These are phyloP conservation scores for Hymenoscyphus albidus DNA, from an alignment of 2,329 filamentous ascomycete genomes.

Conservation along the genomic window DNA sequence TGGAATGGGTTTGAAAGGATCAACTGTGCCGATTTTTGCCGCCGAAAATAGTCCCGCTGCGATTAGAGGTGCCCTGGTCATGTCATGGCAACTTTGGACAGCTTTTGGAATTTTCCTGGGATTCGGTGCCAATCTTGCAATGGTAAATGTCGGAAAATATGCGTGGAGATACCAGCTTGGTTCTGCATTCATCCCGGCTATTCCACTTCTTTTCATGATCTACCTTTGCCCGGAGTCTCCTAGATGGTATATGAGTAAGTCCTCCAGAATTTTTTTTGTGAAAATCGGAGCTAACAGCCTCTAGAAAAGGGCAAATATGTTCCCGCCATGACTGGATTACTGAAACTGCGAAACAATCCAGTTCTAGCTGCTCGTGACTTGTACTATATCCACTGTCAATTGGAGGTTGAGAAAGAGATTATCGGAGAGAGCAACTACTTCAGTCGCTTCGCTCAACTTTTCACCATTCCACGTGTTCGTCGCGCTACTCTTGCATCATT, in stretches of 20 bases:
- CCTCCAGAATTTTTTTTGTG: neutral
- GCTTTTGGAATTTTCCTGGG: slow-evolving; percentile 65
- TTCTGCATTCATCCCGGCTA: slow-evolving; percentile 61
- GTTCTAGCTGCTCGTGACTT: slow-evolving; percentile 60
- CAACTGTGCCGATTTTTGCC: slow-evolving; percentile 48
- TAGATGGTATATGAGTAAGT: slow-evolving; percentile 56
- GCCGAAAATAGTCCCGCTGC: slow-evolving; percentile 52
- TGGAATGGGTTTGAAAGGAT: slow-evolving; percentile 58
- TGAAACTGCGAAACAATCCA: slow-evolving; percentile 52
- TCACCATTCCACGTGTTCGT: slow-evolving; percentile 65
- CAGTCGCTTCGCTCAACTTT: slow-evolving; percentile 60
- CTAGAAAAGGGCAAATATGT: slow-evolving; percentile 49
- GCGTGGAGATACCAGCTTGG: slow-evolving; percentile 62
- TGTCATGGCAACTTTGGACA: slow-evolving; percentile 50
- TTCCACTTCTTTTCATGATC: slow-evolving; percentile 54
- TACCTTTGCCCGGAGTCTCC: slow-evolving; percentile 63
- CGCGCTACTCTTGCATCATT: slow-evolving; percentile 73
- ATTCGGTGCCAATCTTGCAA: slow-evolving; percentile 60
- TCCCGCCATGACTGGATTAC: slow-evolving; percentile 54
- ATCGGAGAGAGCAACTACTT: slow-evolving; percentile 49
- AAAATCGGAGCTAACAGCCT: slow-evolving; percentile 7
- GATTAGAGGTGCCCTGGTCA: slow-evolving; percentile 53
- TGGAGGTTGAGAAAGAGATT: slow-evolving; percentile 41
- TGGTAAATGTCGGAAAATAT: slow-evolving; percentile 54
- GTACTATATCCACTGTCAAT: slow-evolving; percentile 55